A percentile compares a stretch with the other conserved stretches of the same genome.
These are phyloP conservation scores for Apiotrichum domesticum DNA, from an alignment of 1,284 basidiomycete genomes.

Conservation along the genomic window DNA sequence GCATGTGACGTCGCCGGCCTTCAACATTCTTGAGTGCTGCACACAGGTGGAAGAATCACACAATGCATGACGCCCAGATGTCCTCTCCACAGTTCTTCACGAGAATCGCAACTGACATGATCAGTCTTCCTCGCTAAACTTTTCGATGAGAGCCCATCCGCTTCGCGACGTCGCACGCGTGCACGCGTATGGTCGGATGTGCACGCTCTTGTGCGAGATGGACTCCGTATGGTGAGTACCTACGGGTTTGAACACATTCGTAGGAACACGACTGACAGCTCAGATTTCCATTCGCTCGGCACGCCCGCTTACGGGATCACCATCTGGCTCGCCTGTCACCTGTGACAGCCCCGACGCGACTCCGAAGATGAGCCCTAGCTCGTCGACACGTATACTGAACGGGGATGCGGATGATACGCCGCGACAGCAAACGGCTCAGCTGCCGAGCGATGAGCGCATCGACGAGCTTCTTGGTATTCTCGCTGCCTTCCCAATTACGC, in stretches of 20 bases:
- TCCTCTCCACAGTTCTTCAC: neutral
- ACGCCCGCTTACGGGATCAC: neutral
- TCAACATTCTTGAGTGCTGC: neutral
- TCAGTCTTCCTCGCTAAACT: slow-evolving; percentile 9
- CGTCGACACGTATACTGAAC: too few relatives aligned
- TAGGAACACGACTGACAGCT: neutral
- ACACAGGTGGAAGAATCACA: too few relatives aligned
- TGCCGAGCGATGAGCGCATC: slow-evolving; percentile 1
- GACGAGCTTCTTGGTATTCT: slow-evolving; percentile 41
- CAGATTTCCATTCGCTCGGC: slow-evolving; percentile 7
- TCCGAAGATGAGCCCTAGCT: neutral
- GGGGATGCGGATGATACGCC: too few relatives aligned
- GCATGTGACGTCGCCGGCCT: neutral
- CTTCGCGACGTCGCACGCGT: neutral
- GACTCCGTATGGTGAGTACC: slow-evolving; percentile 35
- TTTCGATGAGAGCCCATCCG: slow-evolving; percentile 10
- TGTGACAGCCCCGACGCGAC: neutral
- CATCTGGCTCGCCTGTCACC: neutral
- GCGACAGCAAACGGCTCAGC: neutral
- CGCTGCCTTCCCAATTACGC: slow-evolving; percentile 42
- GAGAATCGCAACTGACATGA: too few relatives aligned
- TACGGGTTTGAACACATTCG: neutral
- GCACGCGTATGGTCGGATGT: slow-evolving; percentile 36
- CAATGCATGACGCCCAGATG: neutral
- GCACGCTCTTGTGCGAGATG: slow-evolving; percentile 35